Evolutionary conservation across 176 grass and related monocot genomes (phyloP).

Genomic region (Cenchrus americanus): DNA sequence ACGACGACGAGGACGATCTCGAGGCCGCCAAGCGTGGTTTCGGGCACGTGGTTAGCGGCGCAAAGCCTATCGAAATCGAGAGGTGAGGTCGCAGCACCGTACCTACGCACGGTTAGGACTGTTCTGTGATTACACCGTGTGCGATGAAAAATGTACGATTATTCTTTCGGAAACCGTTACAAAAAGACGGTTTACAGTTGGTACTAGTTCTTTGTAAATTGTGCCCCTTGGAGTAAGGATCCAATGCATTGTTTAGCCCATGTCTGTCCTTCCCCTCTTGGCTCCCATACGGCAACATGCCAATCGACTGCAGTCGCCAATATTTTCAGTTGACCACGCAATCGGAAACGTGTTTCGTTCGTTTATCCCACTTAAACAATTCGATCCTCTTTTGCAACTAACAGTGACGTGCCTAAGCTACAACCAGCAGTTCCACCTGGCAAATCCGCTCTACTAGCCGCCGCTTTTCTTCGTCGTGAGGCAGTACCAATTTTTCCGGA

Average conservation of each 20-base stretch:
- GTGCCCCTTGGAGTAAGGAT: neutral
- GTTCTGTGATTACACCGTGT: neutral
- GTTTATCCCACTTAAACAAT: neutral
- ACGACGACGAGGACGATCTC: constrained; percentile 57
- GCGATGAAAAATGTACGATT: neutral
- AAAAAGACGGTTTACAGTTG: neutral
- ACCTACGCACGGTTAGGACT: neutral
- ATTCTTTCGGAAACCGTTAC: neutral
- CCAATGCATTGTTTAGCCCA: neutral
- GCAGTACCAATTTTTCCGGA: neutral
- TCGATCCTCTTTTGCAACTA: neutral
- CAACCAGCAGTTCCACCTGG: neutral
- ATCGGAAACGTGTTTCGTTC: neutral
- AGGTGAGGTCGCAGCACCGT: constrained; percentile 24
- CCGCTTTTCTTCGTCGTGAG: neutral
- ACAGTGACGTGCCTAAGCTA: neutral
- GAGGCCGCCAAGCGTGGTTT: constrained; percentile 47
- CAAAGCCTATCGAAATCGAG: constrained; percentile 36
- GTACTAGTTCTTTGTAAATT: neutral
- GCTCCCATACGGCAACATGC: neutral
- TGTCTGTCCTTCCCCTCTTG: neutral
- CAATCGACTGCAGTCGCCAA: neutral
- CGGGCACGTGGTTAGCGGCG: constrained; percentile 26
- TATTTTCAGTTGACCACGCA: neutral
- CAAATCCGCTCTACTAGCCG: neutral